Evolutionary conservation across 805 yeast species (phyloP).

Genomic region (Metschnikowia gelsemii): DNA sequence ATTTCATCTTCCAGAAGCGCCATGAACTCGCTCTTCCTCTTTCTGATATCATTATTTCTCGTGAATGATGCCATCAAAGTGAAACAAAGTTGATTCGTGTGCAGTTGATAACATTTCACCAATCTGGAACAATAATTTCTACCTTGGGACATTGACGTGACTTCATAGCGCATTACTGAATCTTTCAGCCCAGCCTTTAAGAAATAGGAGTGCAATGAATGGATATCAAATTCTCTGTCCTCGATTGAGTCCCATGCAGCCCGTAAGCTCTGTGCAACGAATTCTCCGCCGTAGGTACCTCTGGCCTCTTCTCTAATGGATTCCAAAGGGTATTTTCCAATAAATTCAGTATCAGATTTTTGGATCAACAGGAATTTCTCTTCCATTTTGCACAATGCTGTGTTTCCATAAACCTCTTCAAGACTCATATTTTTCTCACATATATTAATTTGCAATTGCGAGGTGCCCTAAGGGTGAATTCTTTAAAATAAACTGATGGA

Average conservation of each 20-base stretch:
- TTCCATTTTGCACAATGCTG: constrained; percentile 20
- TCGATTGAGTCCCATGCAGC: constrained; percentile 31
- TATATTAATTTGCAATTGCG: background rate
- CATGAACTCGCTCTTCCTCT: constrained; percentile 13
- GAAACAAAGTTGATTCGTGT: constrained; percentile 23
- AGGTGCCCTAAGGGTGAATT: background rate
- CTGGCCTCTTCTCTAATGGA: constrained; percentile 23
- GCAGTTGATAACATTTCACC: constrained; percentile 26
- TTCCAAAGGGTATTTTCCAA: constrained; percentile 29
- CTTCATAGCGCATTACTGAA: constrained; percentile 28
- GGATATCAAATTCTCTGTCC: constrained; percentile 25
- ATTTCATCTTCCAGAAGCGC: constrained; percentile 16
- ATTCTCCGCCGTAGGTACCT: constrained; percentile 33
- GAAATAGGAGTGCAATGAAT: constrained; percentile 31
- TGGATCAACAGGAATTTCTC: constrained; percentile 21
- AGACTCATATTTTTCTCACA: constrained; percentile 15
- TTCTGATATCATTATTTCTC: constrained; percentile 20
- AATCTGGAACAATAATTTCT: constrained; percentile 26
- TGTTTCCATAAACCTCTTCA: constrained; percentile 12
- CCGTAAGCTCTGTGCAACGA: constrained; percentile 25
- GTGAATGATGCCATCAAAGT: constrained; percentile 26
- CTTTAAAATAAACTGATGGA: background rate
- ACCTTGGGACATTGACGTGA: constrained; percentile 24
- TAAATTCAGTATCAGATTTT: constrained; percentile 16
- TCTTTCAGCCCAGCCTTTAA: constrained; percentile 27